Conservation (phyloP, 2,329 filamentous ascomycete species). For the Ilyonectria robusta region DNA sequence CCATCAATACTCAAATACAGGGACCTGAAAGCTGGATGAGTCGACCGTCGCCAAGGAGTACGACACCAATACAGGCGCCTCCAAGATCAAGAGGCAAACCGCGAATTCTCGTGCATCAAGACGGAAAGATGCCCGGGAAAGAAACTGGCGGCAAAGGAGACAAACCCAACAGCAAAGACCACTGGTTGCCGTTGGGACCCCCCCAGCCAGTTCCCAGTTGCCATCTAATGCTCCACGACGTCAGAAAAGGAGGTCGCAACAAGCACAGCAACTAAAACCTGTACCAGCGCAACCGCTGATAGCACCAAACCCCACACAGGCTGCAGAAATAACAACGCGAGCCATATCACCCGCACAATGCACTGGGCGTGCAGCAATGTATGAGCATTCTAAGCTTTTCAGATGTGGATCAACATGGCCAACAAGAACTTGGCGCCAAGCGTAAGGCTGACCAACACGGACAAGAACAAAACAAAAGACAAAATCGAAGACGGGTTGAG, state of each 20-base stretch:
- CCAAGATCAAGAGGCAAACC: not conserved
- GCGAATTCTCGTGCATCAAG: slow-evolving; percentile 8
- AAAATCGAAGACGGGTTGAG: slow-evolving; percentile 1
- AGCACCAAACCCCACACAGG: not conserved
- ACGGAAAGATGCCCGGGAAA: slow-evolving; percentile 13
- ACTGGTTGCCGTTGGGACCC: not conserved
- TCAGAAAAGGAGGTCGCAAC: not conserved
- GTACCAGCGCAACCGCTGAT: not conserved
- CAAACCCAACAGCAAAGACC: slow-evolving; percentile 5
- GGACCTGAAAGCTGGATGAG: too few relatives aligned
- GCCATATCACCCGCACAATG: not conserved
- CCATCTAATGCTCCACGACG: not conserved
- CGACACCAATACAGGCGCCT: slow-evolving; percentile 1
- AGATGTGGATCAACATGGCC: not conserved
- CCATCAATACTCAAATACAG: too few relatives aligned
- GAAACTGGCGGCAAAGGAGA: slow-evolving; percentile 12
- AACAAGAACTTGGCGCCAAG: too few relatives aligned
- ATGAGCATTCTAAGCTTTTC: too few relatives aligned
- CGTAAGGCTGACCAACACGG: too few relatives aligned
- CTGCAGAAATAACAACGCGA: not conserved
- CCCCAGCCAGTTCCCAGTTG: not conserved
- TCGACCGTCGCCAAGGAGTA: not conserved
- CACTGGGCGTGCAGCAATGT: not conserved
- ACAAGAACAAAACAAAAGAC: slow-evolving; percentile 4
- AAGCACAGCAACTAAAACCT: not conserved